These are phyloP conservation scores for Fraxinus greggii DNA, from an alignment of 305 asterid genomes.

Conservation along the genomic window DNA sequence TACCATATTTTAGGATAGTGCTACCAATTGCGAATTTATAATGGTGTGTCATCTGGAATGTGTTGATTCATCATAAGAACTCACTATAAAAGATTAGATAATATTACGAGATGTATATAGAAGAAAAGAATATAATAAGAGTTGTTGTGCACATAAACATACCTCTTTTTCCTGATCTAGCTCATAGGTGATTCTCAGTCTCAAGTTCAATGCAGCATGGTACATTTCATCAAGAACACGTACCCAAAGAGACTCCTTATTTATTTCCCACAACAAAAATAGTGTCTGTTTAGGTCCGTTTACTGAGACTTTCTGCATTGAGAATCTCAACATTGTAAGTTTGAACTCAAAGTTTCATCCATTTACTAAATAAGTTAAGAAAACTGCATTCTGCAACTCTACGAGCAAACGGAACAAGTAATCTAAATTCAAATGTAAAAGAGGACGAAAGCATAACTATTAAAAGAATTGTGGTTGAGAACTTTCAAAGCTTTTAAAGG, in stretches of 20 bases:
- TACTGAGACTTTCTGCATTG: conserved; percentile 50
- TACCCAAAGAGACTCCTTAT: conserved; percentile 36
- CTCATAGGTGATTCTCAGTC: conserved; percentile 63
- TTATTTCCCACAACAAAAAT: conserved; percentile 55
- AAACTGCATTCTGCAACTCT: background rate
- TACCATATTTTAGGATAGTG: background rate
- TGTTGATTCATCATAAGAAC: background rate
- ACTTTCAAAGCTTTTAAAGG: background rate
- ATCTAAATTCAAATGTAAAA: background rate
- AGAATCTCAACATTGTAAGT: conserved; percentile 2
- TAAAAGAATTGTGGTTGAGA: background rate
- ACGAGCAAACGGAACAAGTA: background rate
- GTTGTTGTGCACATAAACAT: background rate
- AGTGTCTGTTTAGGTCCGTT: conserved; percentile 37
- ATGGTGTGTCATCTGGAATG: background rate
- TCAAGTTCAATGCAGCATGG: conserved; percentile 81
- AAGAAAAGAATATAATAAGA: conserved; percentile 4
- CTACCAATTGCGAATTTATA: background rate
- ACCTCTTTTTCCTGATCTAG: conserved; percentile 75
- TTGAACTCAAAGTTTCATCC: background rate
- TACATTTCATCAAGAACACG: conserved; percentile 78
- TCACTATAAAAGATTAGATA: background rate
- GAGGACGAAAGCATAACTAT: background rate
- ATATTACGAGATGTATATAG: background rate
- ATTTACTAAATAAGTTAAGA: conserved; percentile 4